Conservation (phyloP, 164 flowering plant genomes). For the Magnolia kwangsiensis region DNA sequence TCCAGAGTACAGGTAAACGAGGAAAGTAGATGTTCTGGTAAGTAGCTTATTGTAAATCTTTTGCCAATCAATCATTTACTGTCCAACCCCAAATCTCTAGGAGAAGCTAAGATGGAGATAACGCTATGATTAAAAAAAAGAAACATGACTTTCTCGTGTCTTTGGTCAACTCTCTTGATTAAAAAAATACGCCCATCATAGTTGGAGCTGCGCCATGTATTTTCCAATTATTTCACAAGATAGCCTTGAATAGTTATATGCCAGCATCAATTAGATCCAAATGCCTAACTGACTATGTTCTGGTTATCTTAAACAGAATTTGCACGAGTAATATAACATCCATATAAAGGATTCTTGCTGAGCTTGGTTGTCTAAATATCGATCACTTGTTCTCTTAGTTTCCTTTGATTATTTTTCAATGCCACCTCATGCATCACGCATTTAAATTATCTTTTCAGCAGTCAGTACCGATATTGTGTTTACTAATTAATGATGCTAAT, state of each 20-base stretch:
- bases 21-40: background rate
- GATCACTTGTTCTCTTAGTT: background rate
- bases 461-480: background rate
- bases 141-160: background rate
- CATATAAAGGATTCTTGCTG: background rate
- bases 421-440: too few species aligned
- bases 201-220: background rate
- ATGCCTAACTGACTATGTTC: background rate
- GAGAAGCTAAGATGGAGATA: background rate
- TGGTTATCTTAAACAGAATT: background rate
- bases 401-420: background rate
- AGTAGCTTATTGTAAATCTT: background rate
- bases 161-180: background rate
- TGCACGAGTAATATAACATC: background rate
- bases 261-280: background rate
- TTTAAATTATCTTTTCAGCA: background rate
- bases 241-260: background rate
- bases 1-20: too few species aligned
- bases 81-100: background rate
- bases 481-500: slow-evolving; percentile 15
- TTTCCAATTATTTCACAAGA: background rate
- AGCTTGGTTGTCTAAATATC: background rate
- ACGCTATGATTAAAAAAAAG: background rate
- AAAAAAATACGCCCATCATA: background rate
- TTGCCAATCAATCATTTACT: too few species aligned